Evolutionary conservation across 1,284 basidiomycete species (phyloP).

Genomic region (Athelia sp.): DNA sequence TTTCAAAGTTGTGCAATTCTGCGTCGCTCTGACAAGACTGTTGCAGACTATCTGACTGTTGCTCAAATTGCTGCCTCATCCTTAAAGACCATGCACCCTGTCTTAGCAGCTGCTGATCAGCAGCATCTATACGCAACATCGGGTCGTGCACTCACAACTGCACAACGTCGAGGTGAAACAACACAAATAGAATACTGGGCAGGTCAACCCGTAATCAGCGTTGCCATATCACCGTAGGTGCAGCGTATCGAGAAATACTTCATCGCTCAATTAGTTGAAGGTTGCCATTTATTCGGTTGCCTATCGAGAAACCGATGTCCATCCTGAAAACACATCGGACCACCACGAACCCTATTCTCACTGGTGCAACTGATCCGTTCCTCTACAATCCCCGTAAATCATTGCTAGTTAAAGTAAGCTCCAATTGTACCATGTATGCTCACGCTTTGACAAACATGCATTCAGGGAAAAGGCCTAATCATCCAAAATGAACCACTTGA

Average conservation of each 20-base stretch:
- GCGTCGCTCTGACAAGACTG: conserved; percentile 7
- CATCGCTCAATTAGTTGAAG: conserved; percentile 31
- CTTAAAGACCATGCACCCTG: conserved; percentile 61
- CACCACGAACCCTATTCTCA: conserved; percentile 41
- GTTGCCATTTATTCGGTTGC: conserved; percentile 64
- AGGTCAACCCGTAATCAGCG: conserved; percentile 69
- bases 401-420: conserved; percentile 52
- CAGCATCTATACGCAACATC: conserved; percentile 72
- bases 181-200: conserved; percentile 80
- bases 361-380: conserved; percentile 70
- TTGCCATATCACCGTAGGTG: conserved; percentile 73
- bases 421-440: background rate
- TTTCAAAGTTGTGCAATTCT: conserved; percentile 1
- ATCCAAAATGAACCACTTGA: conserved; percentile 84
- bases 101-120: conserved; percentile 71
- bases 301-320: conserved; percentile 68
- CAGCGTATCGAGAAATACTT: conserved; percentile 7
- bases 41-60: conserved; percentile 67
- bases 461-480: conserved; percentile 55
- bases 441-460: conserved; percentile 13
- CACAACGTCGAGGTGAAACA: conserved; percentile 71
- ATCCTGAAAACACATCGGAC: conserved; percentile 39
- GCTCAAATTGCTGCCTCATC: conserved; percentile 77
- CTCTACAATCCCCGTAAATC: conserved; percentile 82
- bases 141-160: conserved; percentile 61